phyloP scores from a whole-genome alignment of 768 basidiomycete genomes.

The Kwoniella shandongensis region DNA sequence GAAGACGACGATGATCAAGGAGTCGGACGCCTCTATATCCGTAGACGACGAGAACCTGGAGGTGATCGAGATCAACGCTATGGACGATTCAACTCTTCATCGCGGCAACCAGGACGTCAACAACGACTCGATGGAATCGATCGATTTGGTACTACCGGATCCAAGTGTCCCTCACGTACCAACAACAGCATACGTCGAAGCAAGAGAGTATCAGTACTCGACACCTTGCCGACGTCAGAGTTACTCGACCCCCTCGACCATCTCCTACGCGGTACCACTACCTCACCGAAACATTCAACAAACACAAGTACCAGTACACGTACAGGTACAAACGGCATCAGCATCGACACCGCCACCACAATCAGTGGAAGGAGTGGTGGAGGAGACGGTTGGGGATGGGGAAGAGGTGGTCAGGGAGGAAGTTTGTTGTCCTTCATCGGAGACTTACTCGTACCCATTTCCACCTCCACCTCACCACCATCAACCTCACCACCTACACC shows the following conservation, averaged over 20 bases:
- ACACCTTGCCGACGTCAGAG: conserved; percentile 32
- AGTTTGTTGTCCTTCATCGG: conserved; percentile 26
- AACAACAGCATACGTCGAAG: background rate
- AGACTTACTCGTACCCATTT: conserved; percentile 28
- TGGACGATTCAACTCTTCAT: conserved; percentile 1
- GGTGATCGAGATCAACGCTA: background rate
- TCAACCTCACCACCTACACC: background rate
- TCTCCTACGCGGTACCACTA: conserved; percentile 13
- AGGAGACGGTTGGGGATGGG: conserved; percentile 9
- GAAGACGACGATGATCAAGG: conserved; percentile 5
- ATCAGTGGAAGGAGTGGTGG: background rate
- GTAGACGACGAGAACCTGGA: background rate
- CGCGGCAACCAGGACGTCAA: background rate
- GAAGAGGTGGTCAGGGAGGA: conserved; percentile 10
- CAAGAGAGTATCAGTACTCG: conserved; percentile 31
- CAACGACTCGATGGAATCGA: background rate
- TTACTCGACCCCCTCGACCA: conserved; percentile 32
- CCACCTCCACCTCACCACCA: conserved; percentile 15
- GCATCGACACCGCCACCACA: background rate
- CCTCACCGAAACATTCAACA: conserved; percentile 2
- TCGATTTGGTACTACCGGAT: background rate
- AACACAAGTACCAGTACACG: conserved; percentile 6
- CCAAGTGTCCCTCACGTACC: background rate
- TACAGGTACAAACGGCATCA: background rate
- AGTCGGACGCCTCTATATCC: conserved; percentile 5